phyloP scores from a whole-genome alignment of 2,329 filamentous ascomycete species.

The Botryotinia calthae region DNA sequence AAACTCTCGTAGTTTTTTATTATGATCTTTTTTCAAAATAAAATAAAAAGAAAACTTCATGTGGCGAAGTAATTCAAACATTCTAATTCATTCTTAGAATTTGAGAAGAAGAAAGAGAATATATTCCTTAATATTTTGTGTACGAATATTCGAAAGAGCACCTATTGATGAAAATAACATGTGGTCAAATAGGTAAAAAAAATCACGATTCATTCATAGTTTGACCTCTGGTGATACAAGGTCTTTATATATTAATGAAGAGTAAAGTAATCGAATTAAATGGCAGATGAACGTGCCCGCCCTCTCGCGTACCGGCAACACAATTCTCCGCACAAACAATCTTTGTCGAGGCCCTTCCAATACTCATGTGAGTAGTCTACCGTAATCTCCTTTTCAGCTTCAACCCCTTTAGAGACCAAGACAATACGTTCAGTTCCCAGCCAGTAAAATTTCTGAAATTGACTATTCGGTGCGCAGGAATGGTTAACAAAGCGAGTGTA shows the following conservation, averaged over 20 bases:
- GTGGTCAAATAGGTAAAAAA: neutral
- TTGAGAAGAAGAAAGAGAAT: neutral
- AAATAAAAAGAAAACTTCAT: neutral
- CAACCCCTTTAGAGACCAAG: neutral
- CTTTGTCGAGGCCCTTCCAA: neutral
- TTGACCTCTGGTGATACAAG: neutral
- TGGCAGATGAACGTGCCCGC: neutral
- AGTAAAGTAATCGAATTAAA: neutral
- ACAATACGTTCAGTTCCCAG: neutral
- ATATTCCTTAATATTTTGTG: neutral
- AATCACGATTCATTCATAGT: neutral
- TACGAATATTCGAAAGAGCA: neutral
- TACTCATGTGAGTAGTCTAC: neutral
- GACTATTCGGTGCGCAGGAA: neutral
- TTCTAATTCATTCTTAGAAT: neutral
- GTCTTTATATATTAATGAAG: neutral
- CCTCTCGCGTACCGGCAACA: neutral
- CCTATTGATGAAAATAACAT: neutral
- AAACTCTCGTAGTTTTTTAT: neutral
- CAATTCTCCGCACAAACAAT: neutral
- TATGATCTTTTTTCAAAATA: no score
- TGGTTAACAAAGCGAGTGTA: neutral
- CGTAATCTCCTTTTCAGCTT: neutral
- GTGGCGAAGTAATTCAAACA: neutral
- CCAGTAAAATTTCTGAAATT: neutral